Conservation (phyloP, 2,329 filamentous ascomycete genomes). For the Claviceps arundinis region DNA sequence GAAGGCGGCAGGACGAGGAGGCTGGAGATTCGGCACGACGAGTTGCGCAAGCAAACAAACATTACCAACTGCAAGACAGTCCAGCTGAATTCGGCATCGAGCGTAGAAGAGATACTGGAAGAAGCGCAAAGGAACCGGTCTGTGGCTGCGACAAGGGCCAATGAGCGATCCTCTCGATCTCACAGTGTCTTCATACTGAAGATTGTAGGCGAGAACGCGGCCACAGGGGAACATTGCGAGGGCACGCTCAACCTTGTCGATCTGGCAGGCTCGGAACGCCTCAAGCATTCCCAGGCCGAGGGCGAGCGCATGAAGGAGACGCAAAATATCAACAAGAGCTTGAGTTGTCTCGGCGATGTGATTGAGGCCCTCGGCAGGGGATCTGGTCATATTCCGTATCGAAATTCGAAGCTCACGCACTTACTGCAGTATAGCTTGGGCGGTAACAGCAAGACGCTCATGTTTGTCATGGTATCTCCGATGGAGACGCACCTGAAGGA, state of each 20-base stretch:
- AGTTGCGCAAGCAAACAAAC: slow-evolving; percentile 64
- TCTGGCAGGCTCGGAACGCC: slow-evolving; percentile 79
- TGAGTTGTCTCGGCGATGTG: slow-evolving; percentile 86
- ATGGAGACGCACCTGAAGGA: slow-evolving; percentile 83
- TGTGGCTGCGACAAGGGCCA: slow-evolving; percentile 93
- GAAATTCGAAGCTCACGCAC: slow-evolving; percentile 95
- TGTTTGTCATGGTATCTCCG: slow-evolving; percentile 98
- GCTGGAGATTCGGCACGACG: slow-evolving; percentile 81
- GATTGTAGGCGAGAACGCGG: slow-evolving; percentile 51
- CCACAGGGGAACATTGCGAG: slow-evolving; percentile 74
- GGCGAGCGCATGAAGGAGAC: slow-evolving; percentile 86
- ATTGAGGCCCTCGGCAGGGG: slow-evolving; percentile 84
- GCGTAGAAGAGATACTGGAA: slow-evolving; percentile 66
- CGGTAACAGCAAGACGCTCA: slow-evolving; percentile 92
- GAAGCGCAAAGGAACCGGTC: slow-evolving; percentile 77
- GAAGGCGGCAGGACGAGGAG: slow-evolving; percentile 64
- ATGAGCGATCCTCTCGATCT: slow-evolving; percentile 84
- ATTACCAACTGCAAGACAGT: slow-evolving; percentile 72
- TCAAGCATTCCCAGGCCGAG: slow-evolving; percentile 76
- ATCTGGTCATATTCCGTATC: slow-evolving; percentile 76
- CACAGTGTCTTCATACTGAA: slow-evolving; percentile 96
- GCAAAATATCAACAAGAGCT: slow-evolving; percentile 91
- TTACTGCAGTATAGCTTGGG: slow-evolving; percentile 88
- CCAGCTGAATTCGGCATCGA: slow-evolving; percentile 61
- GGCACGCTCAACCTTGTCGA: slow-evolving; percentile 94